Percentiles rank a stretch among this genome's conserved stretches.
phyloP scores from a whole-genome alignment of 129 eudicot species.

The Centella asiatica region DNA sequence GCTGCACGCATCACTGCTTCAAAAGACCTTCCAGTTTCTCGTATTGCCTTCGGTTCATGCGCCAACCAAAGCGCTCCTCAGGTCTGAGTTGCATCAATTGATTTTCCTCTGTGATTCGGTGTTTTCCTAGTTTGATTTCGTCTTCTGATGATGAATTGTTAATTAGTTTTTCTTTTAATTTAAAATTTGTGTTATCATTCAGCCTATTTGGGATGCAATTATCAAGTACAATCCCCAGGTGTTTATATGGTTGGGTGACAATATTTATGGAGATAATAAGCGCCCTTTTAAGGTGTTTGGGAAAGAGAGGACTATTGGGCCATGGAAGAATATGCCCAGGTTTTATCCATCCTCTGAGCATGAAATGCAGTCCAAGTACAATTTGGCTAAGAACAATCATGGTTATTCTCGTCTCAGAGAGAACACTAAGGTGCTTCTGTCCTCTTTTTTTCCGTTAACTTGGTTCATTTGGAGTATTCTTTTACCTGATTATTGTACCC shows the following conservation, averaged over 20 bases:
- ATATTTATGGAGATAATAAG: slow-evolving; percentile 55
- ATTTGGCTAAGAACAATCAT: slow-evolving; percentile 31
- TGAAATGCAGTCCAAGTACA: slow-evolving; percentile 42
- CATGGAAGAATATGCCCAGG: slow-evolving; percentile 67
- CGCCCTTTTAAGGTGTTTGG: slow-evolving; percentile 50
- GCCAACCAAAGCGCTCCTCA: slow-evolving; percentile 58
- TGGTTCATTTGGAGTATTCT: background rate
- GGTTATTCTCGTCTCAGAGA: slow-evolving; percentile 42
- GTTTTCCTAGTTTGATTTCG: too few species aligned
- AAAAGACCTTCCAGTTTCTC: slow-evolving; percentile 22
- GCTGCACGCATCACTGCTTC: slow-evolving; percentile 8
- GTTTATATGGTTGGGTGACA: slow-evolving; percentile 67
- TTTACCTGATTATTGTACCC: background rate
- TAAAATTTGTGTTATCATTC: background rate
- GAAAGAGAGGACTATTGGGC: slow-evolving; percentile 56
- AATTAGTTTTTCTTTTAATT: background rate
- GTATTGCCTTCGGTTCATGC: slow-evolving; percentile 70
- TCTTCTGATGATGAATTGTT: background rate
- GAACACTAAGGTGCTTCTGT: slow-evolving; percentile 27
- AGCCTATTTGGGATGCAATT: slow-evolving; percentile 61
- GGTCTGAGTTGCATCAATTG: slow-evolving; percentile 13
- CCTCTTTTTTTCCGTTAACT: background rate
- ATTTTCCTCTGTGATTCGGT: too few species aligned
- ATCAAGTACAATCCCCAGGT: slow-evolving; percentile 41
- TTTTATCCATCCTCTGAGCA: slow-evolving; percentile 41